These are phyloP conservation scores for Tulasnella sp. DNA, from an alignment of 768 basidiomycete species.

Conservation along the genomic window DNA sequence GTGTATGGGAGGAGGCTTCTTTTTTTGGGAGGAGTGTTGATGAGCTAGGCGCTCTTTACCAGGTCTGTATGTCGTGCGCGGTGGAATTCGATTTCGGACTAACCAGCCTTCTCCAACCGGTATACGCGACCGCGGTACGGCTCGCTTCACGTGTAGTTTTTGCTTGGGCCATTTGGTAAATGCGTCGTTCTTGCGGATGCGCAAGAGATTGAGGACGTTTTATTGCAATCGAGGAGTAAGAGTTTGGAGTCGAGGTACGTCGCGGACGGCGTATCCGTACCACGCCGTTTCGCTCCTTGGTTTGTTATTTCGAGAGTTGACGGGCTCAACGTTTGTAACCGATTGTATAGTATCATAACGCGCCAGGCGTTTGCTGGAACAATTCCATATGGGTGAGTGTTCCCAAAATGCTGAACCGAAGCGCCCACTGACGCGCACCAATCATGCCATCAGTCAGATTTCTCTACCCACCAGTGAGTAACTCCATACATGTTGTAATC, in stretches of 20 bases:
- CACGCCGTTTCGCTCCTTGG: background rate
- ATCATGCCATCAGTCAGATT: background rate
- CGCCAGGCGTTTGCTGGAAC: too few species aligned
- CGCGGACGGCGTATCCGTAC: too few species aligned
- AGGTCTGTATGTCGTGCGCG: background rate
- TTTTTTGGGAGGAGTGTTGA: background rate
- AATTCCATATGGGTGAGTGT: background rate
- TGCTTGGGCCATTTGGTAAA: slow-evolving; percentile 3
- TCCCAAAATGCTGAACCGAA: background rate
- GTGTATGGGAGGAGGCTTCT: background rate
- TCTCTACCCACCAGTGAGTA: too few species aligned
- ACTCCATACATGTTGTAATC: too few species aligned
- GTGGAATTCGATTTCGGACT: background rate
- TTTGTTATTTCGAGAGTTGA: background rate
- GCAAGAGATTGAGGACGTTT: background rate
- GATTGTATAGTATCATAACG: too few species aligned
- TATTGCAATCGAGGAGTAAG: background rate
- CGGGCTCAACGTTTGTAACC: too few species aligned
- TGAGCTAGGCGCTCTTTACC: slow-evolving; percentile 4
- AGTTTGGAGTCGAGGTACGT: background rate
- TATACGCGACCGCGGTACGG: slow-evolving; percentile 5
- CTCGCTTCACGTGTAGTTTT: background rate
- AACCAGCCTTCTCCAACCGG: background rate
- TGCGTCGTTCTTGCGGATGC: background rate
- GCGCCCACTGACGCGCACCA: background rate